These are phyloP conservation scores for Monosporascus sp. DNA, from an alignment of 2,329 filamentous ascomycete species.

Conservation along the genomic window DNA sequence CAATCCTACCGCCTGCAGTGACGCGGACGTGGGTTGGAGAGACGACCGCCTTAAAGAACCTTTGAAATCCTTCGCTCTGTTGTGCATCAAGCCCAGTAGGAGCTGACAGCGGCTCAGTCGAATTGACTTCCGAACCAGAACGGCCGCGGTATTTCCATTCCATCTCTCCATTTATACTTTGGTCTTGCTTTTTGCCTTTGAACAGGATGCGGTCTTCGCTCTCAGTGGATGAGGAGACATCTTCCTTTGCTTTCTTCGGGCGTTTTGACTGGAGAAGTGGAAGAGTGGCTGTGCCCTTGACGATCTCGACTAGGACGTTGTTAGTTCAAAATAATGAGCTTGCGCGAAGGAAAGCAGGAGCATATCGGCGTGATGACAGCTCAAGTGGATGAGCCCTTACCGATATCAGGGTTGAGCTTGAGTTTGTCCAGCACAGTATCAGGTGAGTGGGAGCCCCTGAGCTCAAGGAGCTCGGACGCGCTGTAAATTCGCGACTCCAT, in stretches of 20 bases:
- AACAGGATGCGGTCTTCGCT: conserved; percentile 31
- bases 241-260: conserved; percentile 26
- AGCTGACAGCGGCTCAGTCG: conserved; percentile 46
- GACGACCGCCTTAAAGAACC: conserved; percentile 63
- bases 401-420: conserved; percentile 32
- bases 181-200: conserved; percentile 29
- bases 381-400: conserved; percentile 23
- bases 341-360: conserved; percentile 2
- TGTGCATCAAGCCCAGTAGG: conserved; percentile 49
- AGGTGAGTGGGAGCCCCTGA: conserved; percentile 22
- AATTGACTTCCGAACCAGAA: conserved; percentile 36
- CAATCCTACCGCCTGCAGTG: conserved; percentile 61
- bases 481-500: conserved; percentile 42
- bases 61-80: conserved; percentile 60
- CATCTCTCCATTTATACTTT: conserved; percentile 13
- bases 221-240: conserved; percentile 29
- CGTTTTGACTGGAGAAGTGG: conserved; percentile 13
- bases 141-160: conserved; percentile 42
- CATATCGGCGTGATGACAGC: neutral
- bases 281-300: conserved; percentile 18
- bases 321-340: conserved; percentile 2
- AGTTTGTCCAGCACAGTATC: conserved; percentile 12
- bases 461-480: conserved; percentile 38
- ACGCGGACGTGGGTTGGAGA: conserved; percentile 63
- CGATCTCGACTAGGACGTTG: conserved; percentile 20